Evolutionary conservation across 371 early-diverging fungal species (phyloP).

Genomic region (Apophysomyces ossiformis): DNA sequence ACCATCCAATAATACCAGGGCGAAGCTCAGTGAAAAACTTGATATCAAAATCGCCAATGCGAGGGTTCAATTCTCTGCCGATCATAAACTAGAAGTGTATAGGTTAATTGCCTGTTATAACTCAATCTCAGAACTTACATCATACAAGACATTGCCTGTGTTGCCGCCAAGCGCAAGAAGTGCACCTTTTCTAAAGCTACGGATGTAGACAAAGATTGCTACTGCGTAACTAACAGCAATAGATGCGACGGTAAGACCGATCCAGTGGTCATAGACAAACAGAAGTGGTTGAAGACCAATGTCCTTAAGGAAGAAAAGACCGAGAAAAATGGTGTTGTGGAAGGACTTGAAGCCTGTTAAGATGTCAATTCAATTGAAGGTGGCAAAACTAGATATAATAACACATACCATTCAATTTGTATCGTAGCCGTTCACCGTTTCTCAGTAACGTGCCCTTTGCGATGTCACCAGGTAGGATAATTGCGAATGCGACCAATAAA

Average conservation of each 20-base stretch:
- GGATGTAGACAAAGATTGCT: constrained; percentile 73
- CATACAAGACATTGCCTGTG: constrained; percentile 85
- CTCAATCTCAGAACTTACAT: constrained; percentile 49
- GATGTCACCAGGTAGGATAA: constrained; percentile 69
- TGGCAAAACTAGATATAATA: neutral
- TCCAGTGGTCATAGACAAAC: constrained; percentile 79
- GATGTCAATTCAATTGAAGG: neutral
- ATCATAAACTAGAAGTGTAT: constrained; percentile 64
- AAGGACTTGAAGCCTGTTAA: constrained; percentile 51
- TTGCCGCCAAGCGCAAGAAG: constrained; percentile 90
- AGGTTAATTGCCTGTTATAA: neutral
- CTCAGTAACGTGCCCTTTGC: constrained; percentile 75
- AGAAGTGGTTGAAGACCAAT: constrained; percentile 47
- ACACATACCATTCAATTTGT: constrained; percentile 76
- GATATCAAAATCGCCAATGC: constrained; percentile 84
- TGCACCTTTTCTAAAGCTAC: constrained; percentile 70
- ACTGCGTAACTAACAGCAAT: constrained; percentile 69
- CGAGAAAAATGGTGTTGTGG: constrained; percentile 60
- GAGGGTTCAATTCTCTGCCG: constrained; percentile 89
- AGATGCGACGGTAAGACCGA: constrained; percentile 74
- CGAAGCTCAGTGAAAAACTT: constrained; percentile 94
- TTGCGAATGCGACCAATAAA: constrained; percentile 69
- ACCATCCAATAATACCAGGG: constrained; percentile 89
- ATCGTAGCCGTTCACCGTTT: constrained; percentile 65
- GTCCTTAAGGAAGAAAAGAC: constrained; percentile 32